Evolutionary conservation across 805 yeast species (phyloP), one percentile per base, ranked within the genome.

Genomic region (Saturnispora besseyi): DNA sequence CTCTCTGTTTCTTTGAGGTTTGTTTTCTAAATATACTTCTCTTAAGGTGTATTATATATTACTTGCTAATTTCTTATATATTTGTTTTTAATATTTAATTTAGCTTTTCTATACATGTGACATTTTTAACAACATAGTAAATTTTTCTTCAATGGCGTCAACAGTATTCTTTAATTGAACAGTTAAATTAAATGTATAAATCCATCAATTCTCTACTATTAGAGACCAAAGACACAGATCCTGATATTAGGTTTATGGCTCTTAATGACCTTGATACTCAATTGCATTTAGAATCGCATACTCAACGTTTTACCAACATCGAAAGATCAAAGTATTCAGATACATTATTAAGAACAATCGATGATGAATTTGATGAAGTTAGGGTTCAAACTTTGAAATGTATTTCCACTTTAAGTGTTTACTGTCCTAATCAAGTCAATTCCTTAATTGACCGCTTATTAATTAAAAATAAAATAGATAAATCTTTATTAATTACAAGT

Each of bases 201-300:
- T 58, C 60, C 24, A 53, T 64, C 9, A 53, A 55, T 21, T 63
- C 60, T 41, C 54, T 66, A 24, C 59, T 67, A 50, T 75, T 73
- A 37, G 72, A 73, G 55, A 77, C 81, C 12, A 69, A 69, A 40
- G 86, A 82, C 55, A 82, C 81, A 3, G 96, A 87, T 58, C 84
- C 93, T 3, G 96, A 87, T 61, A 68, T 84, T 56, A 70, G 96
- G 62, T 87, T 81, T 67, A 87, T 87, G 96, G 95, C 90, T 2
- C 68, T 87, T 49, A 84, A 77, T 57, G 96, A 87, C 59, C 72
- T 86, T 57, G 78, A 75, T 57, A 76, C 76, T 59, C 66, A 61
- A 46, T 51, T 65, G 53, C 49, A 51, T 52, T 51, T 57, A 61
- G 51, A 63, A 70, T 52, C 65, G 57, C 46, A 59, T 66, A 78